Evolutionary conservation across 352 stramenopile genomes (phyloP), one percentile per base, ranked within the genome.

Genomic region (Thraustochytrium sp.): DNA sequence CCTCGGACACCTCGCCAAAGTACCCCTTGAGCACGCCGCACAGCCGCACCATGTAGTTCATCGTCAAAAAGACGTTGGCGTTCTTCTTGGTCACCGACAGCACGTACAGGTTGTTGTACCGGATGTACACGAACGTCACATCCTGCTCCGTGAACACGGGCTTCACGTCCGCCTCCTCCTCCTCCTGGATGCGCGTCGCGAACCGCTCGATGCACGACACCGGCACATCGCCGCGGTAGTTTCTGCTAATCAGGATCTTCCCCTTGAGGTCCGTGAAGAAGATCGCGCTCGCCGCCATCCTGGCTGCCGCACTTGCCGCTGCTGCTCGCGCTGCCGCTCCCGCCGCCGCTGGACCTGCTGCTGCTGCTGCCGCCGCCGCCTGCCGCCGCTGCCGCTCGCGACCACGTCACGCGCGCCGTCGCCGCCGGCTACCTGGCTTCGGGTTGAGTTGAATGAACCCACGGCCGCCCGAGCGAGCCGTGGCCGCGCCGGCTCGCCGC

Each of bases 251-350:
- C 82, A 99, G 97, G 63, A 98, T 94, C 90, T 99, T 99, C 53
- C 96, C 96, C 88, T 98, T 98, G 34, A 98, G 89, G 89, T 99
- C 97, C 82, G 96, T 98, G 87, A 99, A 97, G 90, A 99, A 99
- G 73, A 99, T 93, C 31, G 96, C 97, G 48, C 65, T 78, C 37
- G 65, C 36, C 40, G 65, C n/a, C 65, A 78, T 78, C 37, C 13
- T 78, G 40, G 5, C 54, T 38, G 5, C 26, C 36, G 26, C 54
- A n/a, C n/a, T n/a, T n/a, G n/a, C n/a, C n/a, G n/a, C n/a, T n/a
- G n/a, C n/a, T n/a, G 26, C 26, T 38, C 54, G 5, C 36, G 13
- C 54, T 21, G 18, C 54, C 54, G 21, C 36, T 5, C 21, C 54
- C 5, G 5, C 26, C 26, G 5, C 5, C 54, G 18, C 54, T 5